Percentiles rank a stretch among this genome's conserved stretches.
Conservation (phyloP, 257 asterid species). For the Eucommia ulmoides region DNA sequence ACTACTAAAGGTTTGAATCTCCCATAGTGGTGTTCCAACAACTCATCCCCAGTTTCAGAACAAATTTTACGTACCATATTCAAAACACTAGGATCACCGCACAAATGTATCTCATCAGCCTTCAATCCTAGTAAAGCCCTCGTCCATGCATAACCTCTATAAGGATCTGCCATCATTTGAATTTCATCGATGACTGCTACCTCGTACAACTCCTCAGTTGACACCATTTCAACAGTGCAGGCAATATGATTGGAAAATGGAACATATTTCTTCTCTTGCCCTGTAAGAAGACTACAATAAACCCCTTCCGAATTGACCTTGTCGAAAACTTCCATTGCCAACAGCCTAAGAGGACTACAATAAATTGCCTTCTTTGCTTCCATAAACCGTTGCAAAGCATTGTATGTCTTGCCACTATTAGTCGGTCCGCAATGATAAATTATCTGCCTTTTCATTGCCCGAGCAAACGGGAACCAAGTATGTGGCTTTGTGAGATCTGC, state of each 20-base stretch:
- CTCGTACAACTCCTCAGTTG: slow-evolving; percentile 64
- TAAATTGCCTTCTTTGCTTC: slow-evolving; percentile 85
- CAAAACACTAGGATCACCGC: slow-evolving; percentile 99
- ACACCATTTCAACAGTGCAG: slow-evolving; percentile 93
- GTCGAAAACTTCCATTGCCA: slow-evolving; percentile 97
- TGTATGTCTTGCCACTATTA: slow-evolving; percentile 93
- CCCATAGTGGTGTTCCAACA: slow-evolving; percentile 53
- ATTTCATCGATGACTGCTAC: slow-evolving; percentile 95
- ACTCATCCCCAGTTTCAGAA: slow-evolving; percentile 74
- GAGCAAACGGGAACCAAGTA: slow-evolving; percentile 94
- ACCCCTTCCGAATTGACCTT: slow-evolving; percentile 81
- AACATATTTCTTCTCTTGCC: slow-evolving; percentile 75
- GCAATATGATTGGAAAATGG: slow-evolving; percentile 93
- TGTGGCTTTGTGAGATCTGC: slow-evolving; percentile 92
- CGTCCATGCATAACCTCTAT: slow-evolving; percentile 93
- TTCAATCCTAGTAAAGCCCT: slow-evolving; percentile 79
- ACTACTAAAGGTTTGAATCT: slow-evolving; percentile 89
- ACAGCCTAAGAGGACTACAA: slow-evolving; percentile 90
- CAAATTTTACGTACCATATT: slow-evolving; percentile 52
- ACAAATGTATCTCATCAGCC: slow-evolving; percentile 90
- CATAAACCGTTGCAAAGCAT: slow-evolving; percentile 89
- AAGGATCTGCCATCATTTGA: slow-evolving; percentile 86
- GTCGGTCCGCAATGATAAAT: slow-evolving; percentile 94
- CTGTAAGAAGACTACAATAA: slow-evolving; percentile 81
- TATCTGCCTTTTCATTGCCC: slow-evolving; percentile 90